These are phyloP conservation scores for Fusarium sp. DNA, from an alignment of 2,329 filamentous ascomycete species.

Conservation along the genomic window DNA sequence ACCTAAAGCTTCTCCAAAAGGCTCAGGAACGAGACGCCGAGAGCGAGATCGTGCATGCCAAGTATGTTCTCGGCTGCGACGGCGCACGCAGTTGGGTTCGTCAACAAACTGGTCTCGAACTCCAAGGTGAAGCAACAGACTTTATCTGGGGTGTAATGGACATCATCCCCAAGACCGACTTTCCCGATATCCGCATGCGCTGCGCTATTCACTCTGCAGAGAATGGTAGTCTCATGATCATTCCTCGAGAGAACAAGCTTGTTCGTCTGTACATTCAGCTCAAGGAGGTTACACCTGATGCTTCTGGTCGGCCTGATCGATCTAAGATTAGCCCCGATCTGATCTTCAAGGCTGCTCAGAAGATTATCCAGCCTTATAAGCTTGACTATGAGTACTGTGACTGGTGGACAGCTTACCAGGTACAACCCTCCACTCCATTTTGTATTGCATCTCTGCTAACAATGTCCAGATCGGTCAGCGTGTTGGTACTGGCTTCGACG, in stretches of 20 bases:
- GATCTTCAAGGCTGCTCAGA: constrained; percentile 72
- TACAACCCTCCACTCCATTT: background rate
- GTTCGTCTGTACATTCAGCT: constrained; percentile 76
- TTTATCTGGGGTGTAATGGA: constrained; percentile 65
- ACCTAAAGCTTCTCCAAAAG: constrained; percentile 58
- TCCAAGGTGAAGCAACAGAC: constrained; percentile 67
- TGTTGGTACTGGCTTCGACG: constrained; percentile 68
- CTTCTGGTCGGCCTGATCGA: constrained; percentile 57
- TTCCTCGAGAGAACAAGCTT: constrained; percentile 72
- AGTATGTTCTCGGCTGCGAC: constrained; percentile 77
- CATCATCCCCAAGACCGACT: constrained; percentile 60
- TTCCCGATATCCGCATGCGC: constrained; percentile 69
- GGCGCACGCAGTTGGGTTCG: constrained; percentile 76
- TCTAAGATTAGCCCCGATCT: constrained; percentile 72
- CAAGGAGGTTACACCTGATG: constrained; percentile 57
- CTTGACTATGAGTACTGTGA: constrained; percentile 73
- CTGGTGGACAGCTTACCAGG: constrained; percentile 56
- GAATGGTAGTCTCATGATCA: constrained; percentile 72
- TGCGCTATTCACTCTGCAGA: constrained; percentile 69
- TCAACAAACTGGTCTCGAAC: constrained; percentile 62
- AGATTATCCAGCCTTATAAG: constrained; percentile 75
- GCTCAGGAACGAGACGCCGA: constrained; percentile 35
- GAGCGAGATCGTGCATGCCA: constrained; percentile 49
- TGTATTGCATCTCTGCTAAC: background rate
- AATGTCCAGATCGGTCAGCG: constrained; percentile 68